Evolutionary conservation across 805 yeast genomes (phyloP).

Genomic region (Jamesozyma piceae): DNA sequence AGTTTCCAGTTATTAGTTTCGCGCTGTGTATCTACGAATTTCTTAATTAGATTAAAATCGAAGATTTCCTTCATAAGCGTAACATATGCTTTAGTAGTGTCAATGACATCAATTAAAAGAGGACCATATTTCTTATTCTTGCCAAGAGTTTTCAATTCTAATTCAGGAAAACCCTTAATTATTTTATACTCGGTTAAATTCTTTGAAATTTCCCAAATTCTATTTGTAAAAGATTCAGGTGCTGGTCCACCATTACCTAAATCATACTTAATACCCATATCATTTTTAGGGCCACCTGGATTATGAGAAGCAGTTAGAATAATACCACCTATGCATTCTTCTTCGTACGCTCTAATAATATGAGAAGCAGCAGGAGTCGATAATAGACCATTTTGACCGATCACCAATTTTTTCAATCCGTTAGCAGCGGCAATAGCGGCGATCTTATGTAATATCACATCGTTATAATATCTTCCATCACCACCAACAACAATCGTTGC

Average conservation of each 20-base stretch:
- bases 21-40: conserved; percentile 46
- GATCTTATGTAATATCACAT: conserved; percentile 69
- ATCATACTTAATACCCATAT: conserved; percentile 93
- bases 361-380: conserved; percentile 99
- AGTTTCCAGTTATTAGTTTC: conserved; percentile 53
- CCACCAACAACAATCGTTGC: conserved; percentile 90
- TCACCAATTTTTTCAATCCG: conserved; percentile 73
- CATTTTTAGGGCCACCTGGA: conserved; percentile 93
- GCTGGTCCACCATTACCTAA: conserved; percentile 97
- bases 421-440: conserved; percentile 83
- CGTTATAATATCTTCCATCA: conserved; percentile 91
- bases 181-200: conserved; percentile 52
- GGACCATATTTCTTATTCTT: conserved; percentile 40
- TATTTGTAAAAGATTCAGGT: conserved; percentile 87
- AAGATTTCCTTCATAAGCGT: conserved; percentile 73
- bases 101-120: conserved; percentile 71
- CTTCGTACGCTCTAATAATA: conserved; percentile 59
- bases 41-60: conserved; percentile 73
- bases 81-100: conserved; percentile 71
- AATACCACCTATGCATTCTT: conserved; percentile 81
- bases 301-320: conserved; percentile 95
- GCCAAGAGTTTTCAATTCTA: conserved; percentile 59
- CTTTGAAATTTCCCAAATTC: conserved; percentile 66
- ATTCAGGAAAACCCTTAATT: conserved; percentile 45
- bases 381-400: conserved; percentile 81